Conservation (phyloP, 768 basidiomycete species). For the Lactarius quietus region DNA sequence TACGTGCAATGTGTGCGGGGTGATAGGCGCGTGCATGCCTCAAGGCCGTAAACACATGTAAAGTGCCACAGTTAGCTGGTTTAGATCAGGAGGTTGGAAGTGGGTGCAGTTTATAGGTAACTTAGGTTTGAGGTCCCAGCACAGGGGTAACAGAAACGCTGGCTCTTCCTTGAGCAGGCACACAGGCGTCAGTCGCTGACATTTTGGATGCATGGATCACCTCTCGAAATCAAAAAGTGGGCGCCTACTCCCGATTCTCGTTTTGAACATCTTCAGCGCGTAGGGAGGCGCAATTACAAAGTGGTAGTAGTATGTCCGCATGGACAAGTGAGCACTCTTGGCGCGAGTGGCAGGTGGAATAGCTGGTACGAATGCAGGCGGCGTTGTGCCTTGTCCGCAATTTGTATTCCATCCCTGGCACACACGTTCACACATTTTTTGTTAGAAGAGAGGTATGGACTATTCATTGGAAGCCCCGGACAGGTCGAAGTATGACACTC, state of each 20-base stretch:
- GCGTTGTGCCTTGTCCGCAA: background rate
- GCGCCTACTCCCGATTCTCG: background rate
- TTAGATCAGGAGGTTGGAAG: conserved; percentile 1
- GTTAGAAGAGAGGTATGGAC: too few species aligned
- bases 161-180: background rate
- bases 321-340: background rate
- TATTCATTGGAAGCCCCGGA: background rate
- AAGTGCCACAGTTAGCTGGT: background rate
- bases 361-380: background rate
- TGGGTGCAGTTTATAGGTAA: background rate
- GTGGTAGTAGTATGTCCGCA: background rate
- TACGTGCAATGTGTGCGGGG: background rate
- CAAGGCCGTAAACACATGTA: conserved; percentile 1
- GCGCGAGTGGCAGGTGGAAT: background rate
- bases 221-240: background rate
- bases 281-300: background rate
- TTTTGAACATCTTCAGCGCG: background rate
- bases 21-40: conserved; percentile 1
- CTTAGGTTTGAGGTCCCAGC: too few species aligned
- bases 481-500: background rate
- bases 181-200: background rate
- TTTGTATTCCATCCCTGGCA: background rate
- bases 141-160: background rate
- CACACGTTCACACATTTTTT: background rate
- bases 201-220: background rate